Percentiles rank a stretch among this genome's conserved stretches.
Evolutionary conservation across 805 yeast species (phyloP).

Genomic region (Suhomyces kilbournensis): DNA sequence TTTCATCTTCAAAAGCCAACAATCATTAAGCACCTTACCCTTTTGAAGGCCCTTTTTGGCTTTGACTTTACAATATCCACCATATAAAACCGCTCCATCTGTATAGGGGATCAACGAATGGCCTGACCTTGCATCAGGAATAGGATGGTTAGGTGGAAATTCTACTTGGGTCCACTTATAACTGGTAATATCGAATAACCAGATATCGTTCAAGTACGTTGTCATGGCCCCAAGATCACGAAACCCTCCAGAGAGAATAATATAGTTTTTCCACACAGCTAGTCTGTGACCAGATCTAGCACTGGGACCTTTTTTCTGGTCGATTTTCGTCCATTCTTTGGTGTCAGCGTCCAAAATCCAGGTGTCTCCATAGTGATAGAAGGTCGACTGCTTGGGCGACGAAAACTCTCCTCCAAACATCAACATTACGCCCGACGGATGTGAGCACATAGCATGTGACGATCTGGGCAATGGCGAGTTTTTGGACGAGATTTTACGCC

Average conservation of each 20-base stretch:
- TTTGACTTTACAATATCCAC: conserved; percentile 92
- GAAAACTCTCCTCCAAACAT: conserved; percentile 97
- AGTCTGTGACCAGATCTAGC: conserved; percentile 92
- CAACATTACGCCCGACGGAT: conserved; percentile 82
- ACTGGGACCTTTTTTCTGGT: conserved; percentile 68
- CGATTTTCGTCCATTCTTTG: conserved; percentile 90
- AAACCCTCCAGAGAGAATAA: conserved; percentile 88
- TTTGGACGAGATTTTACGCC: conserved; percentile 78
- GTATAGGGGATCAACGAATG: conserved; percentile 78
- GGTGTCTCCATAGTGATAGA: conserved; percentile 94
- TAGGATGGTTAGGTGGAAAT: conserved; percentile 73
- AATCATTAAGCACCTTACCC: conserved; percentile 84
- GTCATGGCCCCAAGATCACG: conserved; percentile 84
- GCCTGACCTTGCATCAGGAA: conserved; percentile 92
- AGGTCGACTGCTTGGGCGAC: conserved; percentile 91
- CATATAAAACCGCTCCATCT: conserved; percentile 84
- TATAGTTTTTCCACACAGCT: conserved; percentile 87
- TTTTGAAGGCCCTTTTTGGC: conserved; percentile 85
- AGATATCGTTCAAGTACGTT: conserved; percentile 77
- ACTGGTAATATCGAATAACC: conserved; percentile 88
- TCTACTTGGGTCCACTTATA: conserved; percentile 91
- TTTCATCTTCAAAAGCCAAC: conserved; percentile 87
- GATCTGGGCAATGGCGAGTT: conserved; percentile 91
- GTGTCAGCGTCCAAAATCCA: conserved; percentile 85
- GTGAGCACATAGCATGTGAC: conserved; percentile 90